These are phyloP conservation scores for Alopecurus myosuroides DNA, from an alignment of 176 grass and related monocot species.

Conservation along the genomic window DNA sequence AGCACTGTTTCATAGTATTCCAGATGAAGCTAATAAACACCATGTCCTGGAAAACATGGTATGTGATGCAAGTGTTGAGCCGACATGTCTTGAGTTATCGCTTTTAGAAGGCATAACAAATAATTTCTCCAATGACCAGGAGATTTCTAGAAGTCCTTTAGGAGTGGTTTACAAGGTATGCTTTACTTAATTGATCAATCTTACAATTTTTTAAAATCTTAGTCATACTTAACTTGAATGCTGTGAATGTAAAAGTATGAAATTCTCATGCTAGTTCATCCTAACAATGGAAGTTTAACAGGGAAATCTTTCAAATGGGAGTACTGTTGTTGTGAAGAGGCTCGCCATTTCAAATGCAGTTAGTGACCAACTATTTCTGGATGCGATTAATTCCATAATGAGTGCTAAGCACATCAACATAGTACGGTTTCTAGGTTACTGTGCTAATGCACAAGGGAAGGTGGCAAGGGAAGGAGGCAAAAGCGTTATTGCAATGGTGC, in stretches of 20 bases:
- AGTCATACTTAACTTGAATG: not conserved
- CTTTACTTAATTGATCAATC: not conserved
- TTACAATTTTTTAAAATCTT: not conserved
- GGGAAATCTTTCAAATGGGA: not conserved
- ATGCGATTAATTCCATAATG: not conserved
- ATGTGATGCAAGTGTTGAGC: not conserved
- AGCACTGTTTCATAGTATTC: no score
- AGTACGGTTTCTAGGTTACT: not conserved
- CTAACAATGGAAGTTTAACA: not conserved
- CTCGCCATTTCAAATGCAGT: not conserved
- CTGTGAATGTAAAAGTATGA: not conserved
- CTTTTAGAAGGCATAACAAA: not conserved
- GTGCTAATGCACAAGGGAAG: not conserved
- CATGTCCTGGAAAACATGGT: not conserved
- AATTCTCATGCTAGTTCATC: not conserved
- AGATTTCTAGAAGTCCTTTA: not conserved
- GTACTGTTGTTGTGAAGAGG: not conserved
- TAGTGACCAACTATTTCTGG: not conserved
- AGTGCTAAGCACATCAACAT: not conserved
- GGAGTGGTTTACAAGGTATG: not conserved
- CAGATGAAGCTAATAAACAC: not conserved
- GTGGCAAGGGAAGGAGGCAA: no score
- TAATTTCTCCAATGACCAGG: not conserved
- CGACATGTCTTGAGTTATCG: not conserved
- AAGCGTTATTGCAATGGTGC: not conserved